These are phyloP conservation scores for Apiotrichum domesticum DNA, from an alignment of 1,284 basidiomycete species.

Conservation along the genomic window DNA sequence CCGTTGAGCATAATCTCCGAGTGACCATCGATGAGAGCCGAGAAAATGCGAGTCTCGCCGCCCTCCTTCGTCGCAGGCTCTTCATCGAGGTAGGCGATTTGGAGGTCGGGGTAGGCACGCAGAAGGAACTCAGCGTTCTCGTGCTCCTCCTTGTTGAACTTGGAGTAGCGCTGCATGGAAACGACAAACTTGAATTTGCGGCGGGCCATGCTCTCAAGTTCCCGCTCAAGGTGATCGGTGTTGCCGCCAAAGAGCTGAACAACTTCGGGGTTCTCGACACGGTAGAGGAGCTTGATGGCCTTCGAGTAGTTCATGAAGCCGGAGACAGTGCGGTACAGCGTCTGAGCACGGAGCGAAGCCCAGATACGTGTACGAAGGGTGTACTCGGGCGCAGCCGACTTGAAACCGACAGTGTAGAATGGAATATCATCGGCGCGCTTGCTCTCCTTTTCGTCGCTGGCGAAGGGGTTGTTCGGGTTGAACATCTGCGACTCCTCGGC, in stretches of 20 bases:
- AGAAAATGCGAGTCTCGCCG: slow-evolving; percentile 91
- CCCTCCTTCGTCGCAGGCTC: slow-evolving; percentile 90
- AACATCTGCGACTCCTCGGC: slow-evolving; percentile 91
- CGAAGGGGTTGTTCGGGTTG: slow-evolving; percentile 62
- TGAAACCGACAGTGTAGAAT: slow-evolving; percentile 99
- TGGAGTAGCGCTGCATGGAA: slow-evolving; percentile 98
- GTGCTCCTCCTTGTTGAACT: slow-evolving; percentile 99
- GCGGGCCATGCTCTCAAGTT: slow-evolving; percentile 93
- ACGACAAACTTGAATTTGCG: slow-evolving; percentile 99
- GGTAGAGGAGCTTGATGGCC: slow-evolving; percentile 98
- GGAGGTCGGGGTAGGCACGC: slow-evolving; percentile 96
- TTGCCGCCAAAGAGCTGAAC: slow-evolving; percentile 96
- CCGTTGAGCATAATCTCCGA: slow-evolving; percentile 90
- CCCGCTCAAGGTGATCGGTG: slow-evolving; percentile 92
- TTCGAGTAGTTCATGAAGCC: slow-evolving; percentile 99
- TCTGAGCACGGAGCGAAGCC: slow-evolving; percentile 97
- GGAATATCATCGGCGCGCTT: slow-evolving; percentile 89
- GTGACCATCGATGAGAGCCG: slow-evolving; percentile 93
- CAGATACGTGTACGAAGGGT: slow-evolving; percentile 97
- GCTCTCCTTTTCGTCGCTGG: slow-evolving; percentile 69
- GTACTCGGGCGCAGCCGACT: slow-evolving; percentile 96
- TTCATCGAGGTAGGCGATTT: slow-evolving; percentile 97
- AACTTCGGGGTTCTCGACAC: slow-evolving; percentile 98
- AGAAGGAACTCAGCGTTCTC: slow-evolving; percentile 98
- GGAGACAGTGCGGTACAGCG: slow-evolving; percentile 95